Conservation (phyloP, 495 filamentous ascomycete species). For the Penicillium pulvis region DNA sequence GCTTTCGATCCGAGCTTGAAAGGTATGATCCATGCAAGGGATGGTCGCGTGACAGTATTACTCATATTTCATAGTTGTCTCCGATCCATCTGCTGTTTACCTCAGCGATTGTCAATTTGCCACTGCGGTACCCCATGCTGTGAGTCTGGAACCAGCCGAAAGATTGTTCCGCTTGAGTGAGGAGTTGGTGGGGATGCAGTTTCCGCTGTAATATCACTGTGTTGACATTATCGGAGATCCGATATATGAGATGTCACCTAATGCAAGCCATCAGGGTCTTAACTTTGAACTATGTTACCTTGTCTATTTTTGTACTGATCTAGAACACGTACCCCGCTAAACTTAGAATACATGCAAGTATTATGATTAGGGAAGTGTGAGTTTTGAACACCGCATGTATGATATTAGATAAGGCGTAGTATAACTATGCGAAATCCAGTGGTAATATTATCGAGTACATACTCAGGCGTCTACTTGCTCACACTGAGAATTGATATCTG, state of each 20-base stretch:
- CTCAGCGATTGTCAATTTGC: conserved; percentile 34
- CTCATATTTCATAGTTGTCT: conserved; percentile 5
- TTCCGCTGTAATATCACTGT: conserved; percentile 24
- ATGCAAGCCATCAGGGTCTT: not conserved
- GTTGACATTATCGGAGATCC: conserved; percentile 15
- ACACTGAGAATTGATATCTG: no score
- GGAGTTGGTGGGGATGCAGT: conserved; percentile 43
- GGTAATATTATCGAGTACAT: no score
- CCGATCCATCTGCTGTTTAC: conserved; percentile 23
- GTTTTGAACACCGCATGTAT: no score
- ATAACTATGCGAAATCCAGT: no score
- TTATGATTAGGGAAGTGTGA: no score
- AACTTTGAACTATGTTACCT: not conserved
- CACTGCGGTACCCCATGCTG: conserved; percentile 26
- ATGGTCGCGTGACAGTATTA: not conserved
- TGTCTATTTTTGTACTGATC: not conserved
- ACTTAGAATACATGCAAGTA: no score
- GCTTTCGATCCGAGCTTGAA: conserved; percentile 55
- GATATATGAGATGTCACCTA: not conserved
- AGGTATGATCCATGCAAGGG: conserved; percentile 23
- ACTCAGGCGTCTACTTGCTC: no score
- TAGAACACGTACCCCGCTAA: not conserved
- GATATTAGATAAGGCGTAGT: no score
- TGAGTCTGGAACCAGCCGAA: conserved; percentile 33
- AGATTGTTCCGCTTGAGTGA: conserved; percentile 53